These are phyloP conservation scores for Diplodia mutila DNA, from an alignment of 2,329 filamentous ascomycete species.

Conservation along the genomic window DNA sequence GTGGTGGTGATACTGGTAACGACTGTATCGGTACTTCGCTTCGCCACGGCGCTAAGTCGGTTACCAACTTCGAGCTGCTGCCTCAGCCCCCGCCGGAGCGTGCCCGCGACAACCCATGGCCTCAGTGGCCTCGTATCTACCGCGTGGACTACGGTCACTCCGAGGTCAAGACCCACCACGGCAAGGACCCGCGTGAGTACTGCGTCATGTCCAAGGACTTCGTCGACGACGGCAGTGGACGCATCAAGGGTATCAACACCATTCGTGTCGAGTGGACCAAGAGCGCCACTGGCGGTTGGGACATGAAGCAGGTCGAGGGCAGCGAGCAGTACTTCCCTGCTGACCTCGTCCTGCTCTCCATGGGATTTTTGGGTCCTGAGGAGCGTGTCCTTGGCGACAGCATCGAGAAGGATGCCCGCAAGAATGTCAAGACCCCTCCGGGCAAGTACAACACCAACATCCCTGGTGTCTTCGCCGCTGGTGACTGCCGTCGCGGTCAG, in stretches of 20 bases:
- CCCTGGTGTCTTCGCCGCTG: conserved; percentile 87
- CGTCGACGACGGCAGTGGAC: conserved; percentile 82
- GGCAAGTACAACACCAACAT: conserved; percentile 89
- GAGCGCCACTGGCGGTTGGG: conserved; percentile 86
- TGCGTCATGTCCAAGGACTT: conserved; percentile 99
- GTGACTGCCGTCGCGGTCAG: conserved; percentile 93
- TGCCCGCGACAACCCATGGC: conserved; percentile 94
- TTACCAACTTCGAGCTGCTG: conserved; percentile 94
- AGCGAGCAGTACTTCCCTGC: conserved; percentile 96
- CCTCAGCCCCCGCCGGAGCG: conserved; percentile 91
- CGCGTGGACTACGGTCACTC: conserved; percentile 97
- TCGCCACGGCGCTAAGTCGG: conserved; percentile 91
- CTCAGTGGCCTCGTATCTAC: conserved; percentile 97
- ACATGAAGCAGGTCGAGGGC: conserved; percentile 96
- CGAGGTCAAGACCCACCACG: conserved; percentile 94
- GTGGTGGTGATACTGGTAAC: conserved; percentile 96
- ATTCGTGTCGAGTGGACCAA: conserved; percentile 96
- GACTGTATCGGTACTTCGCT: conserved; percentile 97
- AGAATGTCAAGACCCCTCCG: conserved; percentile 92
- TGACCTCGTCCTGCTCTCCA: conserved; percentile 89
- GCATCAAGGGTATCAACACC: conserved; percentile 94
- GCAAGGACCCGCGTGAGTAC: conserved; percentile 93
- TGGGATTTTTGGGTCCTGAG: conserved; percentile 96
- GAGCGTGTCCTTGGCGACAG: conserved; percentile 83
- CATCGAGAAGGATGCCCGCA: conserved; percentile 87